Base-by-base conservation (phyloP, 2,329 filamentous ascomycete species). In the Paecilomyces niveus region DNA sequence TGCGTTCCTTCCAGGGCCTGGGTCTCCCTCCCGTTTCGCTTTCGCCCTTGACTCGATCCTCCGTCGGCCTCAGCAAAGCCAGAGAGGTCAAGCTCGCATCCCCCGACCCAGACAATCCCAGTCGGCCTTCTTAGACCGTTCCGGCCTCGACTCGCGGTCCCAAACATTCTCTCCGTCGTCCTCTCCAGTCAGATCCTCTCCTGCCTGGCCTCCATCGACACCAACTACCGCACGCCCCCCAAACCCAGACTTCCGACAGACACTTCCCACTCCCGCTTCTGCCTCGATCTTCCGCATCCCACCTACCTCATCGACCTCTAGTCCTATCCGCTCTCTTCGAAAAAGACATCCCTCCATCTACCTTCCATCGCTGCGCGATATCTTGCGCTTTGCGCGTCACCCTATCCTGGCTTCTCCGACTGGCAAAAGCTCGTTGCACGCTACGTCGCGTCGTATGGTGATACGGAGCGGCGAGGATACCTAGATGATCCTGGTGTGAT, bases 281-380 rank as follows among this genome's bases (percentile, higher is more conserved):
- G 55, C 62, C 61, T 61, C 60, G 62, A 60, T 60, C 56, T 60
- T 63, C 54, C 53, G 18, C 39, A 55, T 55, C 58, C 31, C 45
- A 50, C 56, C 45, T 15, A 50, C 39, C 55, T 29, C 18, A 51
- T 33, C 51, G 31, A 54, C 57, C 22, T 61, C 58, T 58, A 54
- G 57, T 61, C 58, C 57, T 57, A 58, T 52, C 57, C 35, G 39
- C 39, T 45, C 10, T 50, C 26, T 18, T 51, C 49, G 9, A 18
- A 11, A 21, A 15, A 10, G n/a, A 31, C 49, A 24, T 18, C 50
- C 50, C 33, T 26, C 26, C 33, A 50, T 57, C 51, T 53, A 53
- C 54, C 53, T 53, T 59, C 50, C 22, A 52, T 52, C 21, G 9
- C 10, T n/a, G 2, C 50, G 50, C 50, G 50, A 52, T 29, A 18